Evolutionary conservation across 768 basidiomycete species (phyloP).

Genomic region (Plicaturopsis crispa): DNA sequence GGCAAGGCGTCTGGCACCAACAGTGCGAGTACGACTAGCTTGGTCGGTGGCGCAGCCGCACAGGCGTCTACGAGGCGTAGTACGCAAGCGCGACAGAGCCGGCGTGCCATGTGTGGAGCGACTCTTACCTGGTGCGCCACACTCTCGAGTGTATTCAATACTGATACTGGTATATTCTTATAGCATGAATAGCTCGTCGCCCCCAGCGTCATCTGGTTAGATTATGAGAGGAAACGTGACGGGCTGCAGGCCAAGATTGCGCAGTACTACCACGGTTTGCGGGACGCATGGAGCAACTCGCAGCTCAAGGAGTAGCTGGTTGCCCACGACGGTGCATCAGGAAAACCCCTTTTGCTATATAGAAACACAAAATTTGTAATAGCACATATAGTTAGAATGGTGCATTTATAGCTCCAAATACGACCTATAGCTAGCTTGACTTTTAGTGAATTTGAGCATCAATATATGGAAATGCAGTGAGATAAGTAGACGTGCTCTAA

Average conservation of each 20-base stretch:
- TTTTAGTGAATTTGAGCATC: no score
- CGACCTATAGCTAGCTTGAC: no score
- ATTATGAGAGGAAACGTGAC: conserved; percentile 51
- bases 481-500: no score
- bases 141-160: neutral
- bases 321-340: conserved; percentile 52
- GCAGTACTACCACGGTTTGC: conserved; percentile 63
- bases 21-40: conserved; percentile 30
- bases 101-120: conserved; percentile 81
- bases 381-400: no score
- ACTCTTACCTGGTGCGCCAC: conserved; percentile 64
- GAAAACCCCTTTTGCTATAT: no score
- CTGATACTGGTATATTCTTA: neutral
- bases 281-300: conserved; percentile 71
- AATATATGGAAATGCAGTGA: no score
- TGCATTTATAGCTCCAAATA: no score
- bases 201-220: conserved; percentile 64
- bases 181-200: conserved; percentile 80
- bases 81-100: conserved; percentile 59
- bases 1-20: conserved; percentile 14
- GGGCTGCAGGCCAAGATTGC: conserved; percentile 62
- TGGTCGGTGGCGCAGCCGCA: no score
- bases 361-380: no score
- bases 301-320: conserved; percentile 77
- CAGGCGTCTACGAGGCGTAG: conserved; percentile 49